These are phyloP conservation scores for Dictyostelium purpureum DNA, from an alignment of 78 protist genomes.

Conservation along the genomic window DNA sequence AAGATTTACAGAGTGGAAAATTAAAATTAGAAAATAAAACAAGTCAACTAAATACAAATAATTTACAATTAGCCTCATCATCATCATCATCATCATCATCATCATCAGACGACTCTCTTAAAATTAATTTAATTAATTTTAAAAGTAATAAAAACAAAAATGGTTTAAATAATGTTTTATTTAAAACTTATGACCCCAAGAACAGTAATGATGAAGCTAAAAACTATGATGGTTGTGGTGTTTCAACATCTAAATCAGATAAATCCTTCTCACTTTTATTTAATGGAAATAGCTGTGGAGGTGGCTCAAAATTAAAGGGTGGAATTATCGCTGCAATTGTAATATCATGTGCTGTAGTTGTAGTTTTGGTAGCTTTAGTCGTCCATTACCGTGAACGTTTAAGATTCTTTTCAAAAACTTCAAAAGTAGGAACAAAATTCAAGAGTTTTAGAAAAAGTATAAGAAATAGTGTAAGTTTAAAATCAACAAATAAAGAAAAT, in stretches of 20 bases:
- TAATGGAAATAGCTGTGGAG: neutral
- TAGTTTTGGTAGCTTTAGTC: neutral
- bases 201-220: neutral
- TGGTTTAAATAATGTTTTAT: neutral
- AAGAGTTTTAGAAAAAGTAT: neutral
- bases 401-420: no score
- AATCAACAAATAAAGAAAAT: neutral
- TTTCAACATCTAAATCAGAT: neutral
- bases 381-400: neutral
- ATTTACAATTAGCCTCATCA: neutral
- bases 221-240: neutral
- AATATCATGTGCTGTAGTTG: neutral
- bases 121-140: neutral
- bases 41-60: no score
- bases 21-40: no score
- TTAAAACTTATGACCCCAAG: neutral
- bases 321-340: neutral
- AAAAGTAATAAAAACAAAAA: neutral
- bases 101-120: no score
- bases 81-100: neutral
- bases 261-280: neutral
- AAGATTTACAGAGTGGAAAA: no score
- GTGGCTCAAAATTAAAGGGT: neutral
- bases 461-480: neutral
- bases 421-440: neutral